These are phyloP conservation scores for Saccharomycopsis fibuligera DNA, from an alignment of 805 yeast species.

Conservation along the genomic window DNA sequence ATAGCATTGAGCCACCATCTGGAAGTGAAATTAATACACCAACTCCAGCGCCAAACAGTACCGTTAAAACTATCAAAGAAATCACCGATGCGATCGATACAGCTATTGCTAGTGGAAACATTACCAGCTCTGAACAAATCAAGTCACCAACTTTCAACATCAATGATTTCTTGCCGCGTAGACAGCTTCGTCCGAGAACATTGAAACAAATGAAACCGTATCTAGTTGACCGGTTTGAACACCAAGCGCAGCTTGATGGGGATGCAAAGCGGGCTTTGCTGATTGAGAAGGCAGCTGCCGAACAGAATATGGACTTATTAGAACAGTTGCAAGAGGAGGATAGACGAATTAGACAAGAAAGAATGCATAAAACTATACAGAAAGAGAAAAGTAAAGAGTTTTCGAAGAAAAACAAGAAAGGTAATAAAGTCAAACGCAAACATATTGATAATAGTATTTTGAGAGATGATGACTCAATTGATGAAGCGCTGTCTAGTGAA, in stretches of 20 bases:
- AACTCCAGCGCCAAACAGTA: too few relatives aligned
- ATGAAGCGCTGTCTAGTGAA: background rate
- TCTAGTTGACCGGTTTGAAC: slow-evolving; percentile 19
- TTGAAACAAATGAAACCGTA: slow-evolving; percentile 22
- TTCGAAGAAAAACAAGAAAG: too few relatives aligned
- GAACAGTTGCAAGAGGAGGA: slow-evolving; percentile 19
- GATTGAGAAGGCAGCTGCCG: slow-evolving; percentile 20
- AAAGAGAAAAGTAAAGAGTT: slow-evolving; percentile 10
- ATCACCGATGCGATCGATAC: too few relatives aligned
- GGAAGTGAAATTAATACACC: too few relatives aligned
- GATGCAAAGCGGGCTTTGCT: slow-evolving; percentile 17
- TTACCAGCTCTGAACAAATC: too few relatives aligned
- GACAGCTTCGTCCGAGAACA: slow-evolving; percentile 19
- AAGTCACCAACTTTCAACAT: background rate
- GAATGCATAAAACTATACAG: slow-evolving; percentile 14
- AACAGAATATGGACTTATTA: slow-evolving; percentile 14
- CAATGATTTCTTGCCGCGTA: slow-evolving; percentile 2
- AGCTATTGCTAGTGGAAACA: too few relatives aligned
- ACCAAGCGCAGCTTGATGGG: slow-evolving; percentile 18
- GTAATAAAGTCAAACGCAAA: background rate
- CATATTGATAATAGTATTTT: slow-evolving; percentile 10
- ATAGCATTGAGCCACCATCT: too few relatives aligned
- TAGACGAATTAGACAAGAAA: slow-evolving; percentile 7
- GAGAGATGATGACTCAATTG: background rate
- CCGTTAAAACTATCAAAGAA: too few relatives aligned